These are phyloP conservation scores for Akanthomyces dipterigenus DNA, from an alignment of 2,329 filamentous ascomycete species.

Conservation along the genomic window DNA sequence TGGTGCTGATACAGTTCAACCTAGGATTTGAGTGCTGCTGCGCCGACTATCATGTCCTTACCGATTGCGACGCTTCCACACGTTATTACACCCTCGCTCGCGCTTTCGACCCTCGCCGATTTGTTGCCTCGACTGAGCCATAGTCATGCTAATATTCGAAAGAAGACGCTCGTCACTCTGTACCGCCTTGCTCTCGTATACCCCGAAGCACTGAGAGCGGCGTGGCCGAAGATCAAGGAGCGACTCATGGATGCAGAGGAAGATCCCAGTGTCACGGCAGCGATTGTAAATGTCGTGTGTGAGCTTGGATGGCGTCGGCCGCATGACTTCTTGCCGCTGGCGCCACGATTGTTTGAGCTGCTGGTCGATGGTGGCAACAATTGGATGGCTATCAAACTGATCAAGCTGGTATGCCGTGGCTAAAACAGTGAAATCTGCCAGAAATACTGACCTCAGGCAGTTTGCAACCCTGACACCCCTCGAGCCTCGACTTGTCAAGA, in stretches of 20 bases:
- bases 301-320: slow-evolving; percentile 92
- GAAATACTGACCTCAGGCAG: slow-evolving; percentile 35
- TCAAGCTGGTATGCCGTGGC: slow-evolving; percentile 66
- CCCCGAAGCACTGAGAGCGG: slow-evolving; percentile 82
- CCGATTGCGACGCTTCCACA: slow-evolving; percentile 89
- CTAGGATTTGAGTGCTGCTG: slow-evolving; percentile 66
- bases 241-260: slow-evolving; percentile 83
- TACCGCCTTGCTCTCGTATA: slow-evolving; percentile 95
- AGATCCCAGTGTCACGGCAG: slow-evolving; percentile 87
- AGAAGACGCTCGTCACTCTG: slow-evolving; percentile 92
- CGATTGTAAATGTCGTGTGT: slow-evolving; percentile 94
- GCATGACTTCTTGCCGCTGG: slow-evolving; percentile 86
- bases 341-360: slow-evolving; percentile 85
- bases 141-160: slow-evolving; percentile 76
- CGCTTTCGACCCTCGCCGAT: slow-evolving; percentile 81
- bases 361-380: slow-evolving; percentile 91
- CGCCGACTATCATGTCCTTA: slow-evolving; percentile 71
- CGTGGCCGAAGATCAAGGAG: slow-evolving; percentile 97
- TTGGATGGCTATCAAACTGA: slow-evolving; percentile 99
- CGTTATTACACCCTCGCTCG: slow-evolving; percentile 85
- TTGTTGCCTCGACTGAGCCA: slow-evolving; percentile 81
- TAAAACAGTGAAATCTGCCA: too few relatives aligned
- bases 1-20: not conserved
- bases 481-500: slow-evolving; percentile 85
- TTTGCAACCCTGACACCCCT: slow-evolving; percentile 92